Conservation (phyloP, 495 filamentous ascomycete species). For the Penicillium waksmanii region DNA sequence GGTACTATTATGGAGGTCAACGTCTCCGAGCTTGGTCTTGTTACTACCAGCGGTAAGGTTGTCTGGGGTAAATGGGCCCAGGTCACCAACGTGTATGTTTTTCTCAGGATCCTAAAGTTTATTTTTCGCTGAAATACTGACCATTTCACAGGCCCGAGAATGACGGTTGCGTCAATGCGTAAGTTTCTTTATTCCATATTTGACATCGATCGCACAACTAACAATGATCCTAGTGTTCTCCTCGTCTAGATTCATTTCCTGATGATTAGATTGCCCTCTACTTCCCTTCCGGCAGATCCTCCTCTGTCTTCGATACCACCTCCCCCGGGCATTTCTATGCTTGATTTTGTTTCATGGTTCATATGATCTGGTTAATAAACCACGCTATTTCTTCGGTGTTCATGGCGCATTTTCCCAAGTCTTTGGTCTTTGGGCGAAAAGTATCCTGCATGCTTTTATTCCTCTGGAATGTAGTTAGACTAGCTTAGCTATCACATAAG, state of each 20-base stretch:
- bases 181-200: background rate
- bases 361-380: slow-evolving; percentile 27
- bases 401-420: slow-evolving; percentile 30
- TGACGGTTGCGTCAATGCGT: slow-evolving; percentile 34
- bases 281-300: slow-evolving; percentile 17
- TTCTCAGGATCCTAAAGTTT: background rate
- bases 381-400: slow-evolving; percentile 32
- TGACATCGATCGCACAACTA: slow-evolving; percentile 4
- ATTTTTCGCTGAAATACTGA: background rate
- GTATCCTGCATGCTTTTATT: slow-evolving; percentile 27
- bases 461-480: slow-evolving; percentile 26
- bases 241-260: slow-evolving; percentile 27
- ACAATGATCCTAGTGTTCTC: slow-evolving; percentile 23
- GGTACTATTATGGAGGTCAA: slow-evolving; percentile 97
- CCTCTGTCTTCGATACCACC: slow-evolving; percentile 34
- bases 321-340: slow-evolving; percentile 24
- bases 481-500: slow-evolving; percentile 25
- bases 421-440: slow-evolving; percentile 33
- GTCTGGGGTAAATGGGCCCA: slow-evolving; percentile 90
- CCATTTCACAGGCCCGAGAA: slow-evolving; percentile 22
- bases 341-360: slow-evolving; percentile 25
- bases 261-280: slow-evolving; percentile 14
- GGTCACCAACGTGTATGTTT: slow-evolving; percentile 59
- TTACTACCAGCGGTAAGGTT: slow-evolving; percentile 91
- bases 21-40: slow-evolving; percentile 88